Conservation (phyloP, 148 eudicot genomes). For the Tetragonia tetragonoides region DNA sequence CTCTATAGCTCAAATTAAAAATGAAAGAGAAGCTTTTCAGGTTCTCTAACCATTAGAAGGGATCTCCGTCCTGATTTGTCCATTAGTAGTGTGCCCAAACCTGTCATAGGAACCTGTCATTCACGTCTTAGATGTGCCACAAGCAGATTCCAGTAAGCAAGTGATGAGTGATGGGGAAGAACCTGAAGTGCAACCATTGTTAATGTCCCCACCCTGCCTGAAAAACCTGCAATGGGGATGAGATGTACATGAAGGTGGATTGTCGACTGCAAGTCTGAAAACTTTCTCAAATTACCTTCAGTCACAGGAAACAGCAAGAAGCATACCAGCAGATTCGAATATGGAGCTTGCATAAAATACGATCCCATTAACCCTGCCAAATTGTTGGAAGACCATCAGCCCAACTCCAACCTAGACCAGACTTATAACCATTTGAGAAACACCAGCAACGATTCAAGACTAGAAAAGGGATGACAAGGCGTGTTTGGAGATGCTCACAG, state of each 20-base stretch:
- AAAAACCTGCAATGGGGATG: constrained; percentile 43
- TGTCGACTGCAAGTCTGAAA: not conserved
- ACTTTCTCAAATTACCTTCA: not conserved
- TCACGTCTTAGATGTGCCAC: not conserved
- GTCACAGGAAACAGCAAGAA: not conserved
- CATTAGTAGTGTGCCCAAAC: constrained; percentile 48
- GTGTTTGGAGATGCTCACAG: constrained; percentile 36
- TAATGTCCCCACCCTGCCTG: constrained; percentile 51
- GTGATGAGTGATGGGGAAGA: not conserved
- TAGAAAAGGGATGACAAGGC: not conserved
- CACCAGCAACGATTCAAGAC: not conserved
- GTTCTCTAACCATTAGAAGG: constrained; percentile 50
- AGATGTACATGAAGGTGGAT: too few relatives aligned
- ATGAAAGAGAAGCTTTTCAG: not conserved
- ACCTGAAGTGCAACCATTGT: constrained; percentile 64
- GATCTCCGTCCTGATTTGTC: constrained; percentile 64
- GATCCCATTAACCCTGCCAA: constrained; percentile 67
- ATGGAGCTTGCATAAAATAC: constrained; percentile 61
- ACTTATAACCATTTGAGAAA: not conserved
- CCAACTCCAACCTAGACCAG: constrained; percentile 65
- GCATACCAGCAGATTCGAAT: constrained; percentile 62
- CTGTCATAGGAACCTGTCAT: constrained; percentile 54
- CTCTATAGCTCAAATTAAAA: not conserved
- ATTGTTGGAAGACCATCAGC: constrained; percentile 67
- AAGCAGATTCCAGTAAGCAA: constrained; percentile 1